phyloP scores from a whole-genome alignment of 2,329 filamentous ascomycete genomes.

The Trichoderma cornu-damae region DNA sequence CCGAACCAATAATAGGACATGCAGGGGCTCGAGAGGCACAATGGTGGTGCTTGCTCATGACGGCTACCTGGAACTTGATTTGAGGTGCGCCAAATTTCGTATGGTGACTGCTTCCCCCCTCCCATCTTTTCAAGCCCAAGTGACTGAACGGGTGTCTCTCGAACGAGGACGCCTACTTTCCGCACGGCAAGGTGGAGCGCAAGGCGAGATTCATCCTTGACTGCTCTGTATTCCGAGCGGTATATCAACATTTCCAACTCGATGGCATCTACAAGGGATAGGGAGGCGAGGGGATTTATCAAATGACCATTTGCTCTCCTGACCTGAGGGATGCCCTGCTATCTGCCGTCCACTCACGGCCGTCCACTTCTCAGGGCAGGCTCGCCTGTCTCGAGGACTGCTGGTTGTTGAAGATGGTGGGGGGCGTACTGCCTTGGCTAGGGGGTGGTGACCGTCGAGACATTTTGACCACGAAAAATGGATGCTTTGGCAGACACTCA shows the following conservation, averaged over 20 bases:
- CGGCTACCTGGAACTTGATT: not conserved
- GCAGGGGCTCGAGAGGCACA: constrained; percentile 7
- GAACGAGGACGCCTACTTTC: constrained; percentile 30
- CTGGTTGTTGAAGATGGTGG: constrained; percentile 20
- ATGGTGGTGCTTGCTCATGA: not conserved
- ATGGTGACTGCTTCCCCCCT: not conserved
- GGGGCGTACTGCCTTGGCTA: constrained; percentile 30
- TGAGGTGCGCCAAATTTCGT: not conserved
- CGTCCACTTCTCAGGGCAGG: not conserved
- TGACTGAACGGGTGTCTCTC: constrained; percentile 3
- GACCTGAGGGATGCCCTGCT: constrained; percentile 31
- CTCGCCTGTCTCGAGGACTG: constrained; percentile 1
- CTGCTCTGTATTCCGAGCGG: constrained; percentile 72
- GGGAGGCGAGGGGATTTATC: constrained; percentile 33
- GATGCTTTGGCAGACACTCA: not conserved
- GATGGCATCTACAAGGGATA: constrained; percentile 27
- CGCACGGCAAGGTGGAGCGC: constrained; percentile 71
- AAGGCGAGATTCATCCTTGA: constrained; percentile 71
- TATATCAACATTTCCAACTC: constrained; percentile 45
- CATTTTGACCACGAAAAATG: constrained; percentile 27
- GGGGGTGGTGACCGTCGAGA: constrained; percentile 40
- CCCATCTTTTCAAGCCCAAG: not conserved
- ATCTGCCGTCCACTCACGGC: constrained; percentile 26
- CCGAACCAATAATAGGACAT: constrained; percentile 19
- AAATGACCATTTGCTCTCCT: constrained; percentile 42